Conservation (phyloP, 352 stramenopile species). For the Phytopythium boreale region DNA sequence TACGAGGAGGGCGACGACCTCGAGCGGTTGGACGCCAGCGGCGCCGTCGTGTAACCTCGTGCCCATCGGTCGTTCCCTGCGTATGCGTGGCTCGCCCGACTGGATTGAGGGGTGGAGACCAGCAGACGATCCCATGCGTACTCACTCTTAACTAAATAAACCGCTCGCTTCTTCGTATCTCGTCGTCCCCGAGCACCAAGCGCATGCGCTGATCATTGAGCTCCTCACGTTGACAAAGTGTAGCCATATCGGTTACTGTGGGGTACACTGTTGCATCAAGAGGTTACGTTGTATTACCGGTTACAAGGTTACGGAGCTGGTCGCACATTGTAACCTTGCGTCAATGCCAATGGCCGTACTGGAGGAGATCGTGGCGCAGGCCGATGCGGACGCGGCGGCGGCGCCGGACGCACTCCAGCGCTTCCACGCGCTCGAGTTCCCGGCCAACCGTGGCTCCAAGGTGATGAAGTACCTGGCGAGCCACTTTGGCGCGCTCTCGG, state of each 20-base stretch:
- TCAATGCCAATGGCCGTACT: conserved; percentile 1
- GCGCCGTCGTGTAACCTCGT: conserved; percentile 24
- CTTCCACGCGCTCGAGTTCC: conserved; percentile 74
- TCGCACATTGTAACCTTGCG: not conserved
- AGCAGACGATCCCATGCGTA: not conserved
- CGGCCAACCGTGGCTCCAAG: conserved; percentile 48
- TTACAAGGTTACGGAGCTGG: not conserved
- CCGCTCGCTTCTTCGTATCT: not conserved
- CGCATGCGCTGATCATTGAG: not conserved
- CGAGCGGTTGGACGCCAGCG: conserved; percentile 57
- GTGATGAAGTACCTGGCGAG: conserved; percentile 61
- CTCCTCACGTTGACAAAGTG: not conserved
- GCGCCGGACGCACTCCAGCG: conserved; percentile 46
- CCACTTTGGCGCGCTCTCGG: conserved; percentile 49
- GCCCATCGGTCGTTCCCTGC: too few species aligned
- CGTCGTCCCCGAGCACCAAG: not conserved
- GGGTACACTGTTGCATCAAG: too few species aligned
- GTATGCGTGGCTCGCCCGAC: not conserved
- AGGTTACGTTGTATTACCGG: not conserved
- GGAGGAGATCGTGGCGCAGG: conserved; percentile 39
- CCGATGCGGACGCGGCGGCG: conserved; percentile 19
- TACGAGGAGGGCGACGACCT: conserved; percentile 68
- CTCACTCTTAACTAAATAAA: not conserved
- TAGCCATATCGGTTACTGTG: not conserved
- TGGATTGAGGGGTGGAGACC: not conserved